Conservation (phyloP, 2,329 filamentous ascomycete species). For the Grosmannia penicillata region DNA sequence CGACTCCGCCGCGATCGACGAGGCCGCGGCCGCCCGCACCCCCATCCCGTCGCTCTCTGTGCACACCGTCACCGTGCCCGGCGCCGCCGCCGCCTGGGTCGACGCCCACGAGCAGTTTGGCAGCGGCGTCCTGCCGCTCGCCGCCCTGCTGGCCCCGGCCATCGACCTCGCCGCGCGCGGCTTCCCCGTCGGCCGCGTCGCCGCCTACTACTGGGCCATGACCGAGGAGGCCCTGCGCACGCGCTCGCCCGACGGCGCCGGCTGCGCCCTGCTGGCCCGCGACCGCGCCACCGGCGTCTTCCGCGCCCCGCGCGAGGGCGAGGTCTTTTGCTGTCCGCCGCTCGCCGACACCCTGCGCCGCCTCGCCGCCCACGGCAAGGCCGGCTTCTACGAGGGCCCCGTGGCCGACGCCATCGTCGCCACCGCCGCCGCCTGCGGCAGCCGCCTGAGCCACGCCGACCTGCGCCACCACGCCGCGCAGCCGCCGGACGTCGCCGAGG, state of each 20-base stretch:
- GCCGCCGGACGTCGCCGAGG: conserved; percentile 25
- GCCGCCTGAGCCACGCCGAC: conserved; percentile 64
- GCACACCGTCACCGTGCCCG: conserved; percentile 67
- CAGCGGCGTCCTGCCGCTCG: conserved; percentile 61
- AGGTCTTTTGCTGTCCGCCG: conserved; percentile 71
- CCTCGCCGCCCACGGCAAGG: conserved; percentile 64
- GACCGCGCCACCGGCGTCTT: conserved; percentile 55
- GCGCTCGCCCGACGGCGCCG: conserved; percentile 56
- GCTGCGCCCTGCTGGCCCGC: conserved; percentile 68
- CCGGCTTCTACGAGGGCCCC: conserved; percentile 74
- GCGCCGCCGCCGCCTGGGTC: conserved; percentile 53
- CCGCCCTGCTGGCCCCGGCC: conserved; percentile 64
- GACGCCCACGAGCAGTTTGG: conserved; percentile 77
- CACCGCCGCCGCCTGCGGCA: conserved; percentile 58
- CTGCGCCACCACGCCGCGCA: conserved; percentile 51
- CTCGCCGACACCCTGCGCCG: conserved; percentile 66
- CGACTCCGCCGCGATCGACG: too few relatives aligned
- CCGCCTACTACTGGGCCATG: conserved; percentile 13
- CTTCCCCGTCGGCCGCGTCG: conserved; percentile 70
- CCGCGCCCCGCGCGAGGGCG: conserved; percentile 60
- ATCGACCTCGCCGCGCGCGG: conserved; percentile 74
- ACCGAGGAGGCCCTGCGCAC: conserved; percentile 11
- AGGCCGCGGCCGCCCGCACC: background rate
- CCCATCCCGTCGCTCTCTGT: conserved; percentile 60
- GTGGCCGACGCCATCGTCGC: conserved; percentile 69